These are phyloP conservation scores for Daldinia childiae DNA, from an alignment of 495 filamentous ascomycete species.

Conservation along the genomic window DNA sequence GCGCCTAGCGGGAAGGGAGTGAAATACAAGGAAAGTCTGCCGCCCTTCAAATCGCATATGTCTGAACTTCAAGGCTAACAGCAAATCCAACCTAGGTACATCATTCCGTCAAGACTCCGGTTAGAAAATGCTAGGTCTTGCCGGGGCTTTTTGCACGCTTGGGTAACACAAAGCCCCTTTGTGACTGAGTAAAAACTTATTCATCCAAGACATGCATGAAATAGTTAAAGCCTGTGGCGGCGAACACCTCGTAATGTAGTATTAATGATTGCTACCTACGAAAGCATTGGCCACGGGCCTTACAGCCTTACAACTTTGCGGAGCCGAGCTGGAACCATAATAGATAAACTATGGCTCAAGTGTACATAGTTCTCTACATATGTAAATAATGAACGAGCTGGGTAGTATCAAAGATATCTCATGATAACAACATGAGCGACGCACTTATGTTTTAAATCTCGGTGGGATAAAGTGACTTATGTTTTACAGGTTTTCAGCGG, in stretches of 20 bases:
- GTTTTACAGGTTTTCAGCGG: neutral
- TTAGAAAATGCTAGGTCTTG: too few species aligned
- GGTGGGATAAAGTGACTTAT: neutral
- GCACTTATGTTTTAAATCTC: neutral
- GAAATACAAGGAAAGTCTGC: neutral
- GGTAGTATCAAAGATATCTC: neutral
- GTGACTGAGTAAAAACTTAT: neutral
- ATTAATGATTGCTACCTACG: neutral
- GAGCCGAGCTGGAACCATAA: neutral
- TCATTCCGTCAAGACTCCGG: too few species aligned
- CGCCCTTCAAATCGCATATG: neutral
- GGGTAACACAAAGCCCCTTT: neutral
- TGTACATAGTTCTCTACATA: too few species aligned
- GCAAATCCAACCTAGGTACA: too few species aligned
- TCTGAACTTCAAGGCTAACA: too few species aligned
- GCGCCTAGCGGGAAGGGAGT: neutral
- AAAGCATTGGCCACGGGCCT: neutral
- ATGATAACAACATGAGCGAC: conserved; percentile 1
- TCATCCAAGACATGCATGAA: conserved; percentile 23
- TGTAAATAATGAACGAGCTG: too few species aligned
- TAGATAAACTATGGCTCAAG: neutral
- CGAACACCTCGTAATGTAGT: conserved; percentile 1
- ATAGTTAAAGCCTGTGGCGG: conserved; percentile 1
- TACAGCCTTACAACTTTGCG: conserved; percentile 2
- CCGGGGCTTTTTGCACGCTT: neutral